Conservation (phyloP, 1,284 basidiomycete species). For the Golubevia pallescens region DNA sequence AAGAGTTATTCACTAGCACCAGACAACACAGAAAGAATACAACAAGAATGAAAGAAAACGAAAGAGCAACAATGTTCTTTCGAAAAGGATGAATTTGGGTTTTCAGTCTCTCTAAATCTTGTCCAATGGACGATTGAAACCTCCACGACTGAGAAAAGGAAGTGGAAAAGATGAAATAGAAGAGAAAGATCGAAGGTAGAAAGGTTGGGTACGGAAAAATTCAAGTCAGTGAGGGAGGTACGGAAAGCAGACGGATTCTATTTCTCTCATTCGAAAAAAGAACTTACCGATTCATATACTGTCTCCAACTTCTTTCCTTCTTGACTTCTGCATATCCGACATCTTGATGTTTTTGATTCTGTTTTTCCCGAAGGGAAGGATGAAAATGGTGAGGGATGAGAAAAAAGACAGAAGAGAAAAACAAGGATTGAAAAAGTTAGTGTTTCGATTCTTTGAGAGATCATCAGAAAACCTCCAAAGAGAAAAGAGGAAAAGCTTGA, state of each 20-base stretch:
- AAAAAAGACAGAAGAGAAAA: background rate
- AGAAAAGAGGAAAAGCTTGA: background rate
- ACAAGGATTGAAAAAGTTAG: background rate
- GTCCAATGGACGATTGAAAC: slow-evolving; percentile 40
- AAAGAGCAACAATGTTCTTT: too few species aligned
- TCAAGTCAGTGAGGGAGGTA: too few species aligned
- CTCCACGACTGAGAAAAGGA: slow-evolving; percentile 22
- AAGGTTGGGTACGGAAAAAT: background rate
- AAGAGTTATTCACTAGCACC: too few species aligned
- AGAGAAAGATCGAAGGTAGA: background rate
- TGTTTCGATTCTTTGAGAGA: too few species aligned
- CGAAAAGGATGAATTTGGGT: too few species aligned
- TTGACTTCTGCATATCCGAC: slow-evolving; percentile 76
- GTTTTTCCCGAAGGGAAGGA: slow-evolving; percentile 67
- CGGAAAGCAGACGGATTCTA: too few species aligned
- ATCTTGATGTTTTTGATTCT: slow-evolving; percentile 71
- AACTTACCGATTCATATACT: slow-evolving; percentile 87
- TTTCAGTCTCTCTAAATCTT: slow-evolving; percentile 37
- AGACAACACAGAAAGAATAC: too few species aligned
- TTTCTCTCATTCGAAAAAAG: background rate
- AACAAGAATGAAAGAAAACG: too few species aligned
- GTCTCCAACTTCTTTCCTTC: slow-evolving; percentile 90
- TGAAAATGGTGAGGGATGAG: too few species aligned
- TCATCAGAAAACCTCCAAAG: background rate
- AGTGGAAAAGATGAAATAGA: background rate